Evolutionary conservation across 2,329 filamentous ascomycete species (phyloP).

Genomic region (Hypoxylon sp.): DNA sequence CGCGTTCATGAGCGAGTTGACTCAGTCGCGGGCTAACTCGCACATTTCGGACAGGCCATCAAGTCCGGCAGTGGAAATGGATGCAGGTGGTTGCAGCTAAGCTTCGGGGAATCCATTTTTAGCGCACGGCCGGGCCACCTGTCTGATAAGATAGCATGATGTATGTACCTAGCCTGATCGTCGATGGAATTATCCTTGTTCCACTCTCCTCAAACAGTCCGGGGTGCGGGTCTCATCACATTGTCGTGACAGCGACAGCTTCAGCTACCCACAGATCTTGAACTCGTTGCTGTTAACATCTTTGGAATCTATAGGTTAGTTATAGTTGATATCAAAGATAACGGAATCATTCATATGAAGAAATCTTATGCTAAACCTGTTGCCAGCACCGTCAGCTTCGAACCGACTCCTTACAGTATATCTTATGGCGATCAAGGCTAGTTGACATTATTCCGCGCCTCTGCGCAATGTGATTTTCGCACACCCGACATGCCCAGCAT

Average conservation of each 20-base stretch:
- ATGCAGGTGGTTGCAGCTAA: not conserved
- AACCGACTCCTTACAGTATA: not conserved
- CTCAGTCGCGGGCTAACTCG: slow-evolving; percentile 25
- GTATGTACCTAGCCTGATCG: no score
- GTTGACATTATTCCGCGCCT: not conserved
- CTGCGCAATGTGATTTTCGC: not conserved
- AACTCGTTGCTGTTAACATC: not conserved
- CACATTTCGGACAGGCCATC: slow-evolving; percentile 35
- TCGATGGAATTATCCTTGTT: no score
- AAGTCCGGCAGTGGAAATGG: slow-evolving; percentile 14
- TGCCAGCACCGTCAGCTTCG: not conserved
- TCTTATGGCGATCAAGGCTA: not conserved
- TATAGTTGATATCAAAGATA: not conserved
- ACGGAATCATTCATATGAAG: not conserved
- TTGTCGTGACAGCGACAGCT: not conserved
- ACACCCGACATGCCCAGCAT: not conserved
- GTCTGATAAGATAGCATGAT: not conserved
- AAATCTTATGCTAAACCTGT: not conserved
- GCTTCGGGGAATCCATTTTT: not conserved
- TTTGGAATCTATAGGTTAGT: not conserved
- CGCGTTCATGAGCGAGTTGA: not conserved
- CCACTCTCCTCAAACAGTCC: no score
- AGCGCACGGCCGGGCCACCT: not conserved
- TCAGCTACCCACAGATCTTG: not conserved
- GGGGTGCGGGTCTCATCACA: not conserved